Conservation (phyloP, 192 early-diverging fungal species). For the Jimgerdemannia flammicorona region DNA sequence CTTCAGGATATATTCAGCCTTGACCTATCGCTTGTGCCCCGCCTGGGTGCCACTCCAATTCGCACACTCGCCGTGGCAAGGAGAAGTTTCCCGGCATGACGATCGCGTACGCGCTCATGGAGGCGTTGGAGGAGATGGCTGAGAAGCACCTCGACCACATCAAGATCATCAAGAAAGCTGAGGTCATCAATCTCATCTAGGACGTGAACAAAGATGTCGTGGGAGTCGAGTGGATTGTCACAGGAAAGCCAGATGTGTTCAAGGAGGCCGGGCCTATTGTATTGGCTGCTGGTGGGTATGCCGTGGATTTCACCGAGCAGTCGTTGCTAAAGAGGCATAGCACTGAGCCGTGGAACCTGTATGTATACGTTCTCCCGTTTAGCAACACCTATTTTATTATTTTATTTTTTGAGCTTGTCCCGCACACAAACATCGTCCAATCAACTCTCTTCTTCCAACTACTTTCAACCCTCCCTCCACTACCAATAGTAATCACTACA, state of each 20-base stretch:
- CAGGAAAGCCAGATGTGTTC: slow-evolving; percentile 51
- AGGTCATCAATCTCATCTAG: slow-evolving; percentile 70
- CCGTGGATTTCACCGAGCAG: slow-evolving; percentile 74
- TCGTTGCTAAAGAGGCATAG: slow-evolving; percentile 82
- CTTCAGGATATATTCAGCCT: slow-evolving; percentile 85
- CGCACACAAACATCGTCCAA: too few species aligned
- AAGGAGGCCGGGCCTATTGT: slow-evolving; percentile 77
- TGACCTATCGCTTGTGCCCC: slow-evolving; percentile 83
- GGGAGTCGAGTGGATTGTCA: slow-evolving; percentile 76
- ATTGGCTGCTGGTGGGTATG: slow-evolving; percentile 94
- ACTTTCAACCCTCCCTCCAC: slow-evolving; percentile 51
- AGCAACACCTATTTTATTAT: background rate
- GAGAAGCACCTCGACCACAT: slow-evolving; percentile 64
- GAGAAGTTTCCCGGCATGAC: slow-evolving; percentile 89
- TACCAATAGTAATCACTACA: slow-evolving; percentile 93
- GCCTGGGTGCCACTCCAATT: slow-evolving; percentile 89
- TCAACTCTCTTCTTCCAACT: too few species aligned
- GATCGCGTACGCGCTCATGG: slow-evolving; percentile 89
- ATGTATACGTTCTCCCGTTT: slow-evolving; percentile 14
- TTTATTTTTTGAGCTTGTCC: too few species aligned
- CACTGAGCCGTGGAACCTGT: slow-evolving; percentile 59
- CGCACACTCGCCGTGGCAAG: slow-evolving; percentile 90
- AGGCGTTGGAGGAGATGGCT: slow-evolving; percentile 69
- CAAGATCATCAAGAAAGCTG: slow-evolving; percentile 79
- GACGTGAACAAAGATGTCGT: slow-evolving; percentile 60